phyloP scores from a whole-genome alignment of 805 yeast genomes.

The Ogataea nakhonphanomensis region DNA sequence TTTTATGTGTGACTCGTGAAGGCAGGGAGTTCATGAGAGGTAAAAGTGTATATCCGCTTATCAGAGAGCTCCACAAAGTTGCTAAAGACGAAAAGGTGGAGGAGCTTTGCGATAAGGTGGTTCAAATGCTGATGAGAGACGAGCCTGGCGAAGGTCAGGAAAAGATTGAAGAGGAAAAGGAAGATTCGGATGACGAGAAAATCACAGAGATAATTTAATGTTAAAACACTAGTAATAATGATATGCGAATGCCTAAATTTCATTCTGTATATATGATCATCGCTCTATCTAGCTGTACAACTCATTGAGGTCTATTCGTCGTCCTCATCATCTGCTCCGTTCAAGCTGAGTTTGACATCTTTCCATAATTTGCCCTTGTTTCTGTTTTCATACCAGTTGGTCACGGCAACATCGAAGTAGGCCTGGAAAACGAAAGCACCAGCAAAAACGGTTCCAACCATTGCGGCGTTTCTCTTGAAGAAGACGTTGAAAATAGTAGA shows the following conservation, averaged over 20 bases:
- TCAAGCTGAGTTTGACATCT: slow-evolving; percentile 62
- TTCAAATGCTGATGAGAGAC: slow-evolving; percentile 90
- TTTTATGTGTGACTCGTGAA: slow-evolving; percentile 70
- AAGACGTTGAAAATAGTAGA: slow-evolving; percentile 59
- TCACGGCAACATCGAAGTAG: slow-evolving; percentile 63
- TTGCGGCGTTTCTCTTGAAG: slow-evolving; percentile 88
- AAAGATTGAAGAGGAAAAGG: slow-evolving; percentile 46
- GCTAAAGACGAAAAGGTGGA: slow-evolving; percentile 40
- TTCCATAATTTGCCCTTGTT: slow-evolving; percentile 86
- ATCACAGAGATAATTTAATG: slow-evolving; percentile 50
- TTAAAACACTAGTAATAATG: neutral
- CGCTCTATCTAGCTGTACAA: slow-evolving; percentile 11
- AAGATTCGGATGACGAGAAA: slow-evolving; percentile 47
- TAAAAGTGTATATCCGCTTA: slow-evolving; percentile 80
- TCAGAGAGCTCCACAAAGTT: slow-evolving; percentile 80
- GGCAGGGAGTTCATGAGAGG: slow-evolving; percentile 75
- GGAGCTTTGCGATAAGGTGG: slow-evolving; percentile 78
- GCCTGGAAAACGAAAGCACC: slow-evolving; percentile 86
- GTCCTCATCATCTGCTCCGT: slow-evolving; percentile 59
- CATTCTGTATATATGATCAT: slow-evolving; percentile 3
- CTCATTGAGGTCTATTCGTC: slow-evolving; percentile 35
- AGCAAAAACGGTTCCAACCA: slow-evolving; percentile 77
- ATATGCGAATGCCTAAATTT: neutral
- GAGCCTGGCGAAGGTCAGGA: slow-evolving; percentile 51
- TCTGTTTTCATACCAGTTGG: slow-evolving; percentile 70